Base-by-base conservation (phyloP, 2,329 filamentous ascomycete species). In the Sporothrix brasiliensis region DNA sequence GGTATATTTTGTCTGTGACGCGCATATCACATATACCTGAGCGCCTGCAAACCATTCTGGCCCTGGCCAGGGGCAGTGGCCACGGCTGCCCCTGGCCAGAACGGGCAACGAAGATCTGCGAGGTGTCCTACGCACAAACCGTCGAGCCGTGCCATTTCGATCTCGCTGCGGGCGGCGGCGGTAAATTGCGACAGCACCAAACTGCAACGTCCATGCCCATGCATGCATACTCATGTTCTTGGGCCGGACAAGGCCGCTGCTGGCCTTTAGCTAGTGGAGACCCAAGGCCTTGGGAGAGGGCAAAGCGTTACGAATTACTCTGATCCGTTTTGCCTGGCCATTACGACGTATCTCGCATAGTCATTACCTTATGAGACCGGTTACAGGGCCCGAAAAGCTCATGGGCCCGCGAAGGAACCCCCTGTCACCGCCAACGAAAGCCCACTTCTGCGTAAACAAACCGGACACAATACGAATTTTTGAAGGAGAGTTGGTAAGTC, bases 361-460 rank as follows among this genome's bases (percentile, higher is more conserved):
- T 5, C 56, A 61, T 61, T 44, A 61, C 56, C 56, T 41, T 44
- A 39, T 16, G 27, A 58, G 44, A 49, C 44, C 44, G 11, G 44
- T 2, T 47, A n/a, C 50, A 53, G 50, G n/a, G 50, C 53, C 34
- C 30, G 30, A 13, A 34, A 56, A 56, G 44, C 44, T 47, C 24
- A 49, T 49, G 44, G 44, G 44, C 44, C 44, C 44, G 19, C 44
- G 16, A 49, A 14, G 44, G 11, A 56, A 13, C 11, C 52, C 66
- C 67, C 52, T 58, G 39, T 47, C 41, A 34, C 41, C n/a, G 34
- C n/a, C 56, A 10, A 14, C 21, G 21, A 47, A 41, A 68, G 44
- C 53, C 67, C 52, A 68, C 67, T 58, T 68, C 67, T 68, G 52
- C 67, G 67, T 58, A 68, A 68, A 68, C 50, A 68, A 68, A 68